A percentile compares a stretch with the other conserved stretches of the same genome.
phyloP scores from a whole-genome alignment of 768 basidiomycete species.

The Tephrocybe sp. region DNA sequence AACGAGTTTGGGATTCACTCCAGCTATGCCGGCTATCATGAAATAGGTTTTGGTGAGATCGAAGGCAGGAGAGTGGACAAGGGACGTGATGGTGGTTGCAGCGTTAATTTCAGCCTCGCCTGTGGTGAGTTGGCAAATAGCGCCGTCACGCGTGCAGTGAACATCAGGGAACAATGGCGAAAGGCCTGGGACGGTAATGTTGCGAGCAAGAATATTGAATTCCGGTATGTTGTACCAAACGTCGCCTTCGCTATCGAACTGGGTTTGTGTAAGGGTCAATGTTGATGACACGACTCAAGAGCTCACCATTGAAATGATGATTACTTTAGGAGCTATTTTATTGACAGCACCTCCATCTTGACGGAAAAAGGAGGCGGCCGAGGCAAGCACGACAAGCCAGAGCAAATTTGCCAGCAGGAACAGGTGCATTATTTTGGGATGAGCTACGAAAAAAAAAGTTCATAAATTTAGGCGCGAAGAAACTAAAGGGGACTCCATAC shows the following conservation, averaged over 20 bases:
- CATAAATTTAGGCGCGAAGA: background rate
- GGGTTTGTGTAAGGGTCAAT: background rate
- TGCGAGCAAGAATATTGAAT: constrained; percentile 10
- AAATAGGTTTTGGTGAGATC: constrained; percentile 12
- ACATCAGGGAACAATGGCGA: constrained; percentile 14
- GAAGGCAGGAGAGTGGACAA: constrained; percentile 9
- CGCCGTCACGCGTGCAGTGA: constrained; percentile 8
- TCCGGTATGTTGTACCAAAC: constrained; percentile 12
- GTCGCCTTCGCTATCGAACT: constrained; percentile 12
- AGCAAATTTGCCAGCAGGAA: constrained; percentile 12
- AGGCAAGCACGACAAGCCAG: constrained; percentile 9
- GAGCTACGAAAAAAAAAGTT: background rate
- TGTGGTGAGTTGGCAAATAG: constrained; percentile 12
- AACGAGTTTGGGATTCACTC: constrained; percentile 12
- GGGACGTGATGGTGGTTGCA: constrained; percentile 13
- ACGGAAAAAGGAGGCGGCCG: constrained; percentile 2
- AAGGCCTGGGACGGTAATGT: constrained; percentile 12
- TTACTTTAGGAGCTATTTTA: constrained; percentile 9
- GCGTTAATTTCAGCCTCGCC: constrained; percentile 17
- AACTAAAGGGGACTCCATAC: background rate
- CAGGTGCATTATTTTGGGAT: constrained; percentile 7
- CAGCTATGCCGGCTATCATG: constrained; percentile 15
- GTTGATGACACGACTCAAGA: background rate
- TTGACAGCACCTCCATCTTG: background rate
- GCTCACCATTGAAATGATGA: constrained; percentile 17